phyloP scores from a whole-genome alignment of 176 grass and related monocot genomes.

The Aegilops sharonensis region DNA sequence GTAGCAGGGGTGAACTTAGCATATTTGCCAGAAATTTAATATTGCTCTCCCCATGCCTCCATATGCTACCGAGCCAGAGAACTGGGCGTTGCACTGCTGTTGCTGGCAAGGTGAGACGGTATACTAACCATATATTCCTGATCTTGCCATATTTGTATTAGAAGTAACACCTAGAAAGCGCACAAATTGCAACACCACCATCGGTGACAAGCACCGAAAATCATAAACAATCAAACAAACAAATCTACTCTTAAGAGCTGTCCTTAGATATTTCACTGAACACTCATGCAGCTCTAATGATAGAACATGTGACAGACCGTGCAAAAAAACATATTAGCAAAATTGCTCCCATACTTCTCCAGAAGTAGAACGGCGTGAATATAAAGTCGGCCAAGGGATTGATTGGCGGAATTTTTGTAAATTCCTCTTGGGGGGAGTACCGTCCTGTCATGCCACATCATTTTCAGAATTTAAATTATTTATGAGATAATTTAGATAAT shows the following conservation, averaged over 20 bases:
- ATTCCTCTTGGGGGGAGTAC: not conserved
- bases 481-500: not conserved
- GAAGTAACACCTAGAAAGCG: not conserved
- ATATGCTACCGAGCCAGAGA: conserved; percentile 50
- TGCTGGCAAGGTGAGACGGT: conserved; percentile 29
- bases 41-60: conserved; percentile 67
- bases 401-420: not conserved
- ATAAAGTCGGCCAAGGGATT: not conserved
- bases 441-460: not conserved
- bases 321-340: not conserved
- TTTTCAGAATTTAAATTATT: not conserved
- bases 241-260: not conserved
- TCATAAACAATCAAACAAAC: not conserved
- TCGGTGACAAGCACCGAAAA: not conserved
- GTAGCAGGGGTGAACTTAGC: conserved; percentile 66
- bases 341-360: not conserved
- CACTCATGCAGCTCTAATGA: not conserved
- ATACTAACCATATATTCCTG: not conserved
- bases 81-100: not conserved
- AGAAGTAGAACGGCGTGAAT: not conserved
- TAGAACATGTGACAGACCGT: not conserved
- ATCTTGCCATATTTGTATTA: not conserved
- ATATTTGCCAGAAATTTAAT: conserved; percentile 51
- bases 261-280: not conserved
- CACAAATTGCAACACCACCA: not conserved